Evolutionary conservation across 108 stramenopile species (phyloP).

Genomic region (Poteriospumella lacustris): DNA sequence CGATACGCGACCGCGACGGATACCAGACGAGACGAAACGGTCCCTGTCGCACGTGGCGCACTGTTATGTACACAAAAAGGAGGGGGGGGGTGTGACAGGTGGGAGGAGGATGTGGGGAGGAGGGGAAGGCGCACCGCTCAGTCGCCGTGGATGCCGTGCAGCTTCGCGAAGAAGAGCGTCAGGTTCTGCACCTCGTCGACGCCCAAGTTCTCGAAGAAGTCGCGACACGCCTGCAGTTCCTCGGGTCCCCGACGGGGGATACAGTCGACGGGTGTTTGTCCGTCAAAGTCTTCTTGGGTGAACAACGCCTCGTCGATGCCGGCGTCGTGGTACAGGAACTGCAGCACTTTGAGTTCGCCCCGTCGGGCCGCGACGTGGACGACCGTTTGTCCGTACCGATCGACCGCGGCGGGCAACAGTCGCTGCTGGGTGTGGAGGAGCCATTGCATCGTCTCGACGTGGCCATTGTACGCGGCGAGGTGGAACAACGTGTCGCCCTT

Average conservation of each 20-base stretch:
- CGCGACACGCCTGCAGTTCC: not conserved
- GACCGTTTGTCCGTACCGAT: not conserved
- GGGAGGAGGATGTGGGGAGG: no score
- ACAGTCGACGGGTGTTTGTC: not conserved
- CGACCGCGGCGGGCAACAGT: not conserved
- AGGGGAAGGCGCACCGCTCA: no score
- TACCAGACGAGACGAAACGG: no score
- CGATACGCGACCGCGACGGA: no score
- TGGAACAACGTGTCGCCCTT: conserved; percentile 23
- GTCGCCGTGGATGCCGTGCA: no score
- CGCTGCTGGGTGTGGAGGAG: not conserved
- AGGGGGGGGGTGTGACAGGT: no score
- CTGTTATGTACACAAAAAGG: no score
- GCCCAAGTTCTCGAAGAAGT: no score
- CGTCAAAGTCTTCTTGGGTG: conserved; percentile 15
- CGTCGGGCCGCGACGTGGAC: conserved; percentile 11
- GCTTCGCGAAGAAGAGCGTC: no score
- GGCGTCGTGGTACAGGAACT: not conserved
- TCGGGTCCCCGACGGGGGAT: not conserved
- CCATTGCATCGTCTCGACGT: conserved; percentile 6
- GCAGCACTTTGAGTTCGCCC: not conserved
- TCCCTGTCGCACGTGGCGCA: no score
- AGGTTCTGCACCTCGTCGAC: no score
- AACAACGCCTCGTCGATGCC: not conserved
- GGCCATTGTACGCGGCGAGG: conserved; percentile 11